Evolutionary conservation across 2,329 filamentous ascomycete genomes (phyloP).

Genomic region (Acrodontium crateriforme): DNA sequence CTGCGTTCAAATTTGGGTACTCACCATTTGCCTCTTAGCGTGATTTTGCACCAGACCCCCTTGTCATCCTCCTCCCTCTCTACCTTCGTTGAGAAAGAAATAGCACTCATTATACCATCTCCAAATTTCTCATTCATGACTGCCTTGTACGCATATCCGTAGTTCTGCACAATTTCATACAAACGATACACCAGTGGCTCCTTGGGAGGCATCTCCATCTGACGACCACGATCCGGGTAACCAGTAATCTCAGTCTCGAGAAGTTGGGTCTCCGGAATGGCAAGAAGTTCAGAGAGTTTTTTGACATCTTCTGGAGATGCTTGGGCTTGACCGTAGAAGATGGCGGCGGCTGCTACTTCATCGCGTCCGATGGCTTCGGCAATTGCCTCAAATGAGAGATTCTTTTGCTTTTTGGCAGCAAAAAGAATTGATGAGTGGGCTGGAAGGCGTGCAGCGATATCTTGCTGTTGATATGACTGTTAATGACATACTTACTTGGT

Average conservation of each 20-base stretch:
- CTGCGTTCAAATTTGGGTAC: slow-evolving; percentile 18
- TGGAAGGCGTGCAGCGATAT: slow-evolving; percentile 56
- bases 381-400: slow-evolving; percentile 68
- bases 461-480: slow-evolving; percentile 34
- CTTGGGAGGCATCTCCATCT: slow-evolving; percentile 68
- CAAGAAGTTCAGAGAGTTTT: slow-evolving; percentile 53
- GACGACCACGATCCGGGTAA: slow-evolving; percentile 66
- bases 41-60: slow-evolving; percentile 78
- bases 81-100: slow-evolving; percentile 77
- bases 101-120: slow-evolving; percentile 88
- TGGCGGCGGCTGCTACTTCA: slow-evolving; percentile 71
- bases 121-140: slow-evolving; percentile 80
- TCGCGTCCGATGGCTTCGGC: slow-evolving; percentile 58
- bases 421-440: slow-evolving; percentile 61
- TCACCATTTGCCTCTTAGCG: slow-evolving; percentile 70
- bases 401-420: slow-evolving; percentile 61
- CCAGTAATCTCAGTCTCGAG: slow-evolving; percentile 47
- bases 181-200: slow-evolving; percentile 82
- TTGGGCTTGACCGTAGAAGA: slow-evolving; percentile 81
- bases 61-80: slow-evolving; percentile 71
- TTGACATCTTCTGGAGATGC: slow-evolving; percentile 56
- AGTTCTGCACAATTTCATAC: slow-evolving; percentile 93
- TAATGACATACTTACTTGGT: not conserved
- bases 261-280: slow-evolving; percentile 43
- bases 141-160: slow-evolving; percentile 91